A percentile compares a stretch with the other conserved stretches of the same genome.
Evolutionary conservation across 192 early-diverging fungal species (phyloP).

Genomic region (Funneliformis mosseae): DNA sequence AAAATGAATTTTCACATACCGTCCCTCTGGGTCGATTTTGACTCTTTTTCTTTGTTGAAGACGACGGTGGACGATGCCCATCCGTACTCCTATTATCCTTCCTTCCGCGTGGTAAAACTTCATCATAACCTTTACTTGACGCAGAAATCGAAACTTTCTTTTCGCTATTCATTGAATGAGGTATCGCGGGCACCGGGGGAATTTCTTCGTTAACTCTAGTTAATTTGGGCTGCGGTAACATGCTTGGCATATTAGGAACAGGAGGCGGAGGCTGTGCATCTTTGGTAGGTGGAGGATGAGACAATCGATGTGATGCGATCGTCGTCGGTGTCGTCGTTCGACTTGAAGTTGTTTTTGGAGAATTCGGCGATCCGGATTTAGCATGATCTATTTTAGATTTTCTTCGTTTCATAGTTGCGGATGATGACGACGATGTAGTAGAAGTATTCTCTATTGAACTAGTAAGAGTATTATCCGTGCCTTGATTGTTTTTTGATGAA

Average conservation of each 20-base stretch:
- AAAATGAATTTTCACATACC: constrained; percentile 14
- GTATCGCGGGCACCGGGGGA: constrained; percentile 32
- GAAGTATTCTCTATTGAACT: background rate
- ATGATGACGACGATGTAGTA: background rate
- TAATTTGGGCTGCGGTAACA: constrained; percentile 23
- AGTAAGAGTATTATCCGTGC: background rate
- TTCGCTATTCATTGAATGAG: constrained; percentile 21
- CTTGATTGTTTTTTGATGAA: constrained; percentile 28
- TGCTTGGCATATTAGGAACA: constrained; percentile 22
- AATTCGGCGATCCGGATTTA: background rate
- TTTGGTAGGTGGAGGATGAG: constrained; percentile 18
- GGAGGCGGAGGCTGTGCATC: constrained; percentile 18
- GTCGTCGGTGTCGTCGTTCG: constrained; percentile 11
- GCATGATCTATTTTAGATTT: background rate
- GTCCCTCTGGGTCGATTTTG: constrained; percentile 17
- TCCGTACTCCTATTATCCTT: background rate
- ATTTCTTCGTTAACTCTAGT: constrained; percentile 28
- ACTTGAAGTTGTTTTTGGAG: background rate
- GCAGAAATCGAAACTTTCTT: background rate
- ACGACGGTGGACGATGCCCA: background rate
- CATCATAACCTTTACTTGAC: constrained; percentile 9
- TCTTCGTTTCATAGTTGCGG: background rate
- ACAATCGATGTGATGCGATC: constrained; percentile 9
- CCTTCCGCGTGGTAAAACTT: background rate
- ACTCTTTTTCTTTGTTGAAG: background rate